Evolutionary conservation across 495 filamentous ascomycete genomes (phyloP).

Genomic region (Penicillium coffeae): DNA sequence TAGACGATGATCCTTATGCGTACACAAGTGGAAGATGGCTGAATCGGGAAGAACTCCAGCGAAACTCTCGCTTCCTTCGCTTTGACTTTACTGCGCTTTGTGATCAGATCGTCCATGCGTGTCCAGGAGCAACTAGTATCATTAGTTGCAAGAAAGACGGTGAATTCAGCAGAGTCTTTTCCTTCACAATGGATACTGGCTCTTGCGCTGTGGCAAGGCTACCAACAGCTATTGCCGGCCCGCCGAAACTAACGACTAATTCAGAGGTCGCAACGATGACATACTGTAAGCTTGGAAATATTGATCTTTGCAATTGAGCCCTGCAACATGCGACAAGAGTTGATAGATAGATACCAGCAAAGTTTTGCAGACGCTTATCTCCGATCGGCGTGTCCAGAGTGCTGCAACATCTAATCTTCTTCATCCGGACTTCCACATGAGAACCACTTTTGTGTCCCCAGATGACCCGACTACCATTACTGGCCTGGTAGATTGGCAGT

Average conservation of each 20-base stretch:
- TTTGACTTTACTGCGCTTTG: slow-evolving; percentile 41
- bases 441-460: slow-evolving; percentile 41
- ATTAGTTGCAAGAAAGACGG: slow-evolving; percentile 37
- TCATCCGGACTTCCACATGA: slow-evolving; percentile 39
- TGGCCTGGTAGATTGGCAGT: slow-evolving; percentile 41
- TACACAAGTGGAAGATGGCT: slow-evolving; percentile 45
- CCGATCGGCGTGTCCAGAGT: slow-evolving; percentile 27
- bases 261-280: slow-evolving; percentile 47
- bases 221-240: slow-evolving; percentile 35
- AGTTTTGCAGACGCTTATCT: slow-evolving; percentile 25
- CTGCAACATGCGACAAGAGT: neutral
- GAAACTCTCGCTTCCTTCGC: slow-evolving; percentile 30
- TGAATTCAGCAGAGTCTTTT: slow-evolving; percentile 39
- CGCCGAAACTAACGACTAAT: slow-evolving; percentile 32
- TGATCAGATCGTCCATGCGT: slow-evolving; percentile 22
- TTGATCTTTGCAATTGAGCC: neutral
- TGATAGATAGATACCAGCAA: slow-evolving; percentile 27
- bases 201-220: slow-evolving; percentile 35
- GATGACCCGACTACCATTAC: slow-evolving; percentile 38
- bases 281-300: slow-evolving; percentile 29
- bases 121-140: slow-evolving; percentile 24
- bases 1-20: slow-evolving; percentile 31
- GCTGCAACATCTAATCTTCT: slow-evolving; percentile 30
- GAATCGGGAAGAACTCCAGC: slow-evolving; percentile 33
- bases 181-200: slow-evolving; percentile 35